Base-by-base conservation (phyloP, 345 rosid species). In the Salix udensis region DNA sequence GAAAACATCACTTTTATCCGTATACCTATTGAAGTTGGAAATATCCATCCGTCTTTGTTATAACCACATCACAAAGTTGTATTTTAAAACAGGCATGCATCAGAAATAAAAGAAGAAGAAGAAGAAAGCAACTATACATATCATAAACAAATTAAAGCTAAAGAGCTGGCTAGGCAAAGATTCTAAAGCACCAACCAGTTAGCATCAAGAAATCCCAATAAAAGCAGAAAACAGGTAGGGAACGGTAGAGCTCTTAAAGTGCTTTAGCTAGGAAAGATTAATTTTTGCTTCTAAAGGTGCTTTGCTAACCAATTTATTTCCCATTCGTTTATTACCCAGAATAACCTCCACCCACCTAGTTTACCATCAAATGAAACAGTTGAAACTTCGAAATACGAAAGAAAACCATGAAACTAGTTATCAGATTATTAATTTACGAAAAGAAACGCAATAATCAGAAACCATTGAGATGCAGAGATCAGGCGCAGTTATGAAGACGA, bases 1-100 rank as follows among this genome's bases (percentile, higher is more conserved):
- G 86, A 88, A 95, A 68, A 95, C 80, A 73, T 93, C 99, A 65
- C 96, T 91, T 80, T 91, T 95, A 65, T 91, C 97, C 1, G 93
- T 89, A 53, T 89, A 93, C 87, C 99, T 95, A 81, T 78, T 21
- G 28, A 76, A 77, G 80, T 30, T 15, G 62, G 40, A 28, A 50
- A 66, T 9, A 55, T 55, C 13, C 28, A n/a, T n/a, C 24, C 62
- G 23, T 55, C 42, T 46, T 77, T 62, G 74, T 60, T 42, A 78
- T 70, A 61, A 61, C 66, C 68, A 44, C 26, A 42, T 52, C 11
- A 3, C 10, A 23, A n/a, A 61, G 40, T 16, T 53, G 3, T 40
- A 50, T 19, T 64, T 68, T n/a, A 76, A 65, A 52, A 16, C 39
- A 50, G 5, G 28, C 26, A 24, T 42, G 28, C 62, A 55, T 1